These are phyloP conservation scores for Claviceps pazoutovae DNA, from an alignment of 2,329 filamentous ascomycete genomes.

Conservation along the genomic window DNA sequence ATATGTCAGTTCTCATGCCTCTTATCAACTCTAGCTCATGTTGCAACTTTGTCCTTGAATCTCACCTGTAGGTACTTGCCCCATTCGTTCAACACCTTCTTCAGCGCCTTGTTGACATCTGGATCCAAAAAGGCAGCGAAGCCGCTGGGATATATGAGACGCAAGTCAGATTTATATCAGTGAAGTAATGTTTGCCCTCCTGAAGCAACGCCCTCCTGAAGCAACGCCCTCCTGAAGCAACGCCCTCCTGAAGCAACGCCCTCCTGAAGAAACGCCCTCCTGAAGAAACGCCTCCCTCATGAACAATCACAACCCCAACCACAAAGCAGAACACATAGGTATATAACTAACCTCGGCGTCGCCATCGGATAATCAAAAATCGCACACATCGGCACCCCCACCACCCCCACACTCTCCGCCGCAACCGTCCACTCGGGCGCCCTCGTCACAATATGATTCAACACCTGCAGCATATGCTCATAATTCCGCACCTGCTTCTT, in stretches of 20 bases:
- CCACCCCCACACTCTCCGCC: conserved; percentile 35
- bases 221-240: no score
- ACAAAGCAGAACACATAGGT: no score
- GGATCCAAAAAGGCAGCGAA: conserved; percentile 41
- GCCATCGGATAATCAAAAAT: conserved; percentile 44
- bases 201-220: no score
- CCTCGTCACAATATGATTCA: conserved; percentile 44
- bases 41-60: not conserved
- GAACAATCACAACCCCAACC: no score
- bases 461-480: conserved; percentile 48
- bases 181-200: no score
- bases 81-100: conserved; percentile 44
- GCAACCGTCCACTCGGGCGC: conserved; percentile 40
- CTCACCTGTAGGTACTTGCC: conserved; percentile 35
- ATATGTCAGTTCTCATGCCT: not conserved
- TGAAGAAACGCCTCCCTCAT: no score
- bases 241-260: no score
- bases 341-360: conserved; percentile 28
- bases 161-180: no score
- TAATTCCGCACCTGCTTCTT: conserved; percentile 51
- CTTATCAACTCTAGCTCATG: no score
- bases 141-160: conserved; percentile 18
- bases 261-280: no score
- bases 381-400: conserved; percentile 38
- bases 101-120: conserved; percentile 38